Evolutionary conservation across 2,329 filamentous ascomycete genomes (phyloP).

Genomic region (Metarhizium anisopliae): DNA sequence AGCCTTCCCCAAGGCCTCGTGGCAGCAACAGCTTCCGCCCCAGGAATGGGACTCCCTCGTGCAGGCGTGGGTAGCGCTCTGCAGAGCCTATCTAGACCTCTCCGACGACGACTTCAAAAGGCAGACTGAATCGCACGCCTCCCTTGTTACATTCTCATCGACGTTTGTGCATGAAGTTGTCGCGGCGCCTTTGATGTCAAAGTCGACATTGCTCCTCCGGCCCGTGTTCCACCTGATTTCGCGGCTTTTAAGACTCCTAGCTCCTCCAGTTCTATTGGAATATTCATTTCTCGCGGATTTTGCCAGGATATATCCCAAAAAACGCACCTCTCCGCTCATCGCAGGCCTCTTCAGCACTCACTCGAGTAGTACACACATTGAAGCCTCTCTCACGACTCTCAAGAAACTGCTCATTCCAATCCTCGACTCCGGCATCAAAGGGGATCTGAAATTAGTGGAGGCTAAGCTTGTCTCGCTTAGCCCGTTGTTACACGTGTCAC

Average conservation of each 20-base stretch:
- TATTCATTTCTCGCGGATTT: constrained; percentile 65
- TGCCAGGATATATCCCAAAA: constrained; percentile 57
- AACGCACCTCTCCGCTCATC: constrained; percentile 43
- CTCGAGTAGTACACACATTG: constrained; percentile 30
- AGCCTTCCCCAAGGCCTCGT: constrained; percentile 61
- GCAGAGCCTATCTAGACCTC: constrained; percentile 54
- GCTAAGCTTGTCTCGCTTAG: constrained; percentile 49
- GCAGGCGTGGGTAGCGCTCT: constrained; percentile 64
- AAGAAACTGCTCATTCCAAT: constrained; percentile 55
- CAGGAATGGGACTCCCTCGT: constrained; percentile 72
- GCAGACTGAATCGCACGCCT: constrained; percentile 44
- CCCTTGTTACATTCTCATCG: constrained; percentile 28
- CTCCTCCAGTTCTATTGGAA: constrained; percentile 41
- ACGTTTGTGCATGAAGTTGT: constrained; percentile 55
- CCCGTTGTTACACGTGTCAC: constrained; percentile 53
- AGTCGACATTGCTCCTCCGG: constrained; percentile 44
- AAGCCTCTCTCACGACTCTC: constrained; percentile 45
- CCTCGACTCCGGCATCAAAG: constrained; percentile 52
- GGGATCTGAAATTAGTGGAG: constrained; percentile 47
- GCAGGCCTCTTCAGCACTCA: constrained; percentile 42
- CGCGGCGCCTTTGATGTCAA: constrained; percentile 14
- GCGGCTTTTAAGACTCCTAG: constrained; percentile 39
- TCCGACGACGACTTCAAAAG: constrained; percentile 45
- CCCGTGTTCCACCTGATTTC: constrained; percentile 55
- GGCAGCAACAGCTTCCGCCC: constrained; percentile 56